Percentiles rank a stretch among this genome's conserved stretches.
Conservation (phyloP, 2,329 filamentous ascomycete species). For the Beauveria scarabaeidicola region DNA sequence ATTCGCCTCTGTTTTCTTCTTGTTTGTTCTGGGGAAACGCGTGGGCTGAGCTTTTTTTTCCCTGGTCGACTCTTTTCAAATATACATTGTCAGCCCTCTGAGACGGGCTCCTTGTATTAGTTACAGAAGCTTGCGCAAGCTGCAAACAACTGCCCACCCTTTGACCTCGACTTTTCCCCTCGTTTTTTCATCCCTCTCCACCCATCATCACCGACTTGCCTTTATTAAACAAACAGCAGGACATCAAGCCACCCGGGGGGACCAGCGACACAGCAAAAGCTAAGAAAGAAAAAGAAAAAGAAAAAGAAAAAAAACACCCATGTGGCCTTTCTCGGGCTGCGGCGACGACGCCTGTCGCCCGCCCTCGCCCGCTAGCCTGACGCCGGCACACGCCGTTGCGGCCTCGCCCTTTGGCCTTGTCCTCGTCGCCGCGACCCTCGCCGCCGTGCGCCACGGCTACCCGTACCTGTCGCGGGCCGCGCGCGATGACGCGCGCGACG, state of each 20-base stretch:
- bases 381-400: conserved; percentile 43
- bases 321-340: conserved; percentile 42
- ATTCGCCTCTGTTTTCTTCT: too few relatives aligned
- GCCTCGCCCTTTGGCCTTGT: conserved; percentile 64
- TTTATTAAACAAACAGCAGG: not conserved
- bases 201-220: not conserved
- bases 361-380: conserved; percentile 30
- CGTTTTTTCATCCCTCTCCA: not conserved
- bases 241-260: too few relatives aligned
- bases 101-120: too few relatives aligned
- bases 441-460: conserved; percentile 62
- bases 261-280: not conserved
- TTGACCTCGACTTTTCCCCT: not conserved
- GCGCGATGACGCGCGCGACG: conserved; percentile 39
- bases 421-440: conserved; percentile 53
- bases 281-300: not conserved
- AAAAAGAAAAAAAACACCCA: conserved; percentile 14
- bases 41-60: too few relatives aligned
- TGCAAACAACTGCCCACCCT: not conserved
- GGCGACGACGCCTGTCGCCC: conserved; percentile 49
- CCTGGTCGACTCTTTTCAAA: too few relatives aligned
- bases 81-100: too few relatives aligned
- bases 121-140: not conserved
- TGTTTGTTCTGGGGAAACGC: too few relatives aligned
- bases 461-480: conserved; percentile 55